These are phyloP conservation scores for Paramecium octaurelia DNA, from an alignment of 73 alveolate genomes.

Conservation along the genomic window DNA sequence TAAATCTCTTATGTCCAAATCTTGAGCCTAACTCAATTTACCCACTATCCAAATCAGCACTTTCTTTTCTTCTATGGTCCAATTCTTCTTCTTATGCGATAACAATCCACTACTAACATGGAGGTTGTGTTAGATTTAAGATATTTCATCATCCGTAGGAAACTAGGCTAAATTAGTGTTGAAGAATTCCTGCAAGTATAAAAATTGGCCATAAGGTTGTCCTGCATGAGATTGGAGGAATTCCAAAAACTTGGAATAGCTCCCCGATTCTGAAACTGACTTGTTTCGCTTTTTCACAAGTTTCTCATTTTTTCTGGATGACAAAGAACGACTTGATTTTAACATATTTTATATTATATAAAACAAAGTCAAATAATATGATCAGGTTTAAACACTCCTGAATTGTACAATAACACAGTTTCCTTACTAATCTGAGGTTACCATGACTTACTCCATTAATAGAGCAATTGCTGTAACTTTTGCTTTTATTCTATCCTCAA, in stretches of 20 bases:
- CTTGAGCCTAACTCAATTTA: not conserved
- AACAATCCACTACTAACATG: not conserved
- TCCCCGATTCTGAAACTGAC: not conserved
- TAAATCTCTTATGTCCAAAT: not conserved
- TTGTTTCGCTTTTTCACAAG: not conserved
- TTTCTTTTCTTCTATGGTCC: slow-evolving; percentile 13
- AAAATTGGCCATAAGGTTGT: not conserved
- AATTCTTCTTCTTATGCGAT: not conserved
- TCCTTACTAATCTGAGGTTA: not conserved
- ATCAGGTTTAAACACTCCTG: slow-evolving; percentile 40
- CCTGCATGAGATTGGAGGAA: not conserved
- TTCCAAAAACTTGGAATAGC: not conserved
- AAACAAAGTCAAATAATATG: not conserved
- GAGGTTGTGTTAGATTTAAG: not conserved
- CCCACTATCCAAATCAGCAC: slow-evolving; percentile 7
- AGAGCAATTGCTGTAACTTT: not conserved
- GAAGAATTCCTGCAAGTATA: not conserved
- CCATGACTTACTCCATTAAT: slow-evolving; percentile 34
- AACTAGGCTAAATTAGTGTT: not conserved
- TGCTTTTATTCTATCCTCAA: not conserved
- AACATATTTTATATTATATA: not conserved
- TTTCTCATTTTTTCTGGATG: not conserved
- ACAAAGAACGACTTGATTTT: not conserved
- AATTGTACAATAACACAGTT: not conserved
- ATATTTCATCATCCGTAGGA: not conserved